Conservation (phyloP, 164 flowering plant species). For the Warburgia ugandensis region DNA sequence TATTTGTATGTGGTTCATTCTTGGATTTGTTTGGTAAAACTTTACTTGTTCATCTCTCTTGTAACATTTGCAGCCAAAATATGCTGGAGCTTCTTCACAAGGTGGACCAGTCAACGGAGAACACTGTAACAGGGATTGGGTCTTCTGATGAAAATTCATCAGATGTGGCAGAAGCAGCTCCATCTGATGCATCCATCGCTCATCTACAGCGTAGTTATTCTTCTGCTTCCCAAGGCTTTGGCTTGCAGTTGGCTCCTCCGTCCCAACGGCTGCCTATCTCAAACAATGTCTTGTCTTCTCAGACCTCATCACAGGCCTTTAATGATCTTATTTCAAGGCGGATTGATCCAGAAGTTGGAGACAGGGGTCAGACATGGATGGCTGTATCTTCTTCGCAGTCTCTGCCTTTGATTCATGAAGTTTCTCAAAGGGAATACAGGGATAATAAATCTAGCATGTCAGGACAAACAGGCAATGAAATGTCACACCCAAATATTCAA, state of each 20-base stretch:
- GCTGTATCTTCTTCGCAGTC: constrained; percentile 28
- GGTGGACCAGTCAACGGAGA: constrained; percentile 65
- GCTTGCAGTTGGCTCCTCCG: constrained; percentile 15
- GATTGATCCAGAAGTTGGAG: constrained; percentile 26
- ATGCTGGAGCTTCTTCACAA: constrained; percentile 90
- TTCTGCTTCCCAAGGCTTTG: constrained; percentile 52
- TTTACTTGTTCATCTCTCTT: too few species aligned
- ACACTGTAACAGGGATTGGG: constrained; percentile 18
- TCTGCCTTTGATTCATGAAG: constrained; percentile 19
- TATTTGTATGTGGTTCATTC: not conserved
- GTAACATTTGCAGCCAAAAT: constrained; percentile 54
- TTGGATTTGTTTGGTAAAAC: not conserved
- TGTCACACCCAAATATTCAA: constrained; percentile 18
- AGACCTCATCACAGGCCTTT: constrained; percentile 26
- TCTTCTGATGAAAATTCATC: constrained; percentile 34
- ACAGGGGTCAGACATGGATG: constrained; percentile 25
- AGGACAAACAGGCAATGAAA: constrained; percentile 24
- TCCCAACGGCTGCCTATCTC: constrained; percentile 21
- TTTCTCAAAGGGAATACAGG: constrained; percentile 24
- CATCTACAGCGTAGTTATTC: constrained; percentile 40
- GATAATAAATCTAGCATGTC: constrained; percentile 22
- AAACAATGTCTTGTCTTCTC: constrained; percentile 32
- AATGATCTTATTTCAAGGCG: constrained; percentile 26
- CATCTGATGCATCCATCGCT: constrained; percentile 27
- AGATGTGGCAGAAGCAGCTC: constrained; percentile 33